Evolutionary conservation across 2,329 filamentous ascomycete species (phyloP).

Genomic region (Fusarium mundagurra): DNA sequence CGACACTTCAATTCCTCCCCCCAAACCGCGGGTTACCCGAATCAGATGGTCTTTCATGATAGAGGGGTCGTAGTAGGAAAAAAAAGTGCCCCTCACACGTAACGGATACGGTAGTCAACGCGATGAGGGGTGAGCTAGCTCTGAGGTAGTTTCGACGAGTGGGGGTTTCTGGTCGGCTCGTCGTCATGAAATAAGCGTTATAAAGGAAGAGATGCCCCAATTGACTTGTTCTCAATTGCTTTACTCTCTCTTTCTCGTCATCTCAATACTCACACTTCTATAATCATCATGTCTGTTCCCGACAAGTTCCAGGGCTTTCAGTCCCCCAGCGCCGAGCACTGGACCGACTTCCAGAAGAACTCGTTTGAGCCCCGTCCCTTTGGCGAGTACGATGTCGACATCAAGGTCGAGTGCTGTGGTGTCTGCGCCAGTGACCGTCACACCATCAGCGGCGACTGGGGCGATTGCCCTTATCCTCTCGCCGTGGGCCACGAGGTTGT

Average conservation of each 20-base stretch:
- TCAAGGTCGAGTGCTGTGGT: slow-evolving; percentile 85
- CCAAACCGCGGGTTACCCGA: slow-evolving; percentile 21
- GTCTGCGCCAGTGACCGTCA: slow-evolving; percentile 79
- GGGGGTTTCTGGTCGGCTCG: slow-evolving; percentile 19
- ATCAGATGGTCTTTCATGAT: slow-evolving; percentile 16
- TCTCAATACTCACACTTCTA: background rate
- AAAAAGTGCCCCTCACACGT: slow-evolving; percentile 28
- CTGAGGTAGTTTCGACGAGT: slow-evolving; percentile 6
- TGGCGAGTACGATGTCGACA: slow-evolving; percentile 85
- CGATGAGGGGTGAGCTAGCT: slow-evolving; percentile 28
- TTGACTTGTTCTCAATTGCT: slow-evolving; percentile 8
- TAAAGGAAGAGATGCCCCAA: slow-evolving; percentile 11
- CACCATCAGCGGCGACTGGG: slow-evolving; percentile 76
- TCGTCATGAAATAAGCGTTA: slow-evolving; percentile 25
- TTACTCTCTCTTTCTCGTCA: slow-evolving; percentile 4
- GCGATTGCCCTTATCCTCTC: slow-evolving; percentile 68
- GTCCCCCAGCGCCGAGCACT: slow-evolving; percentile 62
- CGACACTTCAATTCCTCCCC: slow-evolving; percentile 3
- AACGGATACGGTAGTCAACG: slow-evolving; percentile 12
- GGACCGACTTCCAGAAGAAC: slow-evolving; percentile 73
- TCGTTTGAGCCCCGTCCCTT: slow-evolving; percentile 87
- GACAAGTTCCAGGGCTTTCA: slow-evolving; percentile 71
- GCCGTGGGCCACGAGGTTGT: slow-evolving; percentile 79
- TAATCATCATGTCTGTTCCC: slow-evolving; percentile 60
- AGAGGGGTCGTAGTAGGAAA: slow-evolving; percentile 1